Evolutionary conservation across 768 basidiomycete genomes (phyloP), one percentile per base, ranked within the genome.

Genomic region (Fibroporia radiculosa): DNA sequence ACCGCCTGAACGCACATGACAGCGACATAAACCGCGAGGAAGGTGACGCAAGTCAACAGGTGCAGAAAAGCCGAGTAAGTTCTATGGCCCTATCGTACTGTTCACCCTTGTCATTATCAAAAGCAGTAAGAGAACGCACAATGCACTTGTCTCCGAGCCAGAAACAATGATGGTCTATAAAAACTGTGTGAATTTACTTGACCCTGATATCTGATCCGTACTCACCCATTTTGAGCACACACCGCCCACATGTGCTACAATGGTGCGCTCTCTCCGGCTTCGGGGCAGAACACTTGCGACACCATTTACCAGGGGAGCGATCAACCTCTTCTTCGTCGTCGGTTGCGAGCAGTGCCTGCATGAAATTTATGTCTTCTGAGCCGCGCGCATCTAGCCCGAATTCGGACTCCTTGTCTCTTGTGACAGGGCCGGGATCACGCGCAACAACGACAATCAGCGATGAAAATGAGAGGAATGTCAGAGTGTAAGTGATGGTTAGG

Each of bases 21-120:
- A 45, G 75, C 72, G 29, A 84, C 65, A 57, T 91, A 86, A 13
- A 70, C 50, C 12, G 85, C 69, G 31, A 88, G 71, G 6, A 82
- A 53, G 7, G 79, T 81, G 35, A 83, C 60, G 51, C 74, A 79
- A 25, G 70, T 66, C 40, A 91, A 68, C 57, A 91, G 85, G 61
- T 89, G 86, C 40, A 91, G 66, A 57, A 90, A 92, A 4, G 88
- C 78, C 6, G 86, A 80, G 59, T 91, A 89, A 31, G 84, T 91
- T 57, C 87, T 72, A 63, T 88, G 78, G 2, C 88, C 88, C 87
- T 90, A 50, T 39, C 48, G 40, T 34, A 31, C n/a, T 16, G 28
- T 28, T 25, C 33, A 28, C 13, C 27, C 10, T 3, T 4, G 19
- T n/a, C 16, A 42, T 18, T 14, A 8, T 5, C 4, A 10, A 18